A percentile compares a stretch with the other conserved stretches of the same genome.
Conservation (phyloP, 305 asterid species). For the Coffea humblotiana region DNA sequence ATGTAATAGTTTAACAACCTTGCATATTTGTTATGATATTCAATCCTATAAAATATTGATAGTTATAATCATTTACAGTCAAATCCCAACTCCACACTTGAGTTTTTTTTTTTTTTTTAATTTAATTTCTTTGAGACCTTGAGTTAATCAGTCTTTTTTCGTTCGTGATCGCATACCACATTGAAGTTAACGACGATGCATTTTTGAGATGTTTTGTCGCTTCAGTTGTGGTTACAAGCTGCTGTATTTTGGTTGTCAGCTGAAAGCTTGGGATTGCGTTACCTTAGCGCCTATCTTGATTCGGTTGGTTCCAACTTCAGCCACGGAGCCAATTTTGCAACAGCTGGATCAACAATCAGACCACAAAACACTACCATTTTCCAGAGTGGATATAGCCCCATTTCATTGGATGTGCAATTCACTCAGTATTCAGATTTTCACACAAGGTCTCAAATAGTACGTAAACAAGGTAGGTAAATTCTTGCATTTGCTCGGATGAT, state of each 20-base stretch:
- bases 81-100: too few species aligned
- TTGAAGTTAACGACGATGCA: not conserved
- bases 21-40: too few species aligned
- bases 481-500: too few species aligned
- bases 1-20: too few species aligned
- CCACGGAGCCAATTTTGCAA: constrained; percentile 80
- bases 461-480: constrained; percentile 38
- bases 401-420: constrained; percentile 59
- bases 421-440: constrained; percentile 51
- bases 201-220: not conserved
- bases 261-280: constrained; percentile 49
- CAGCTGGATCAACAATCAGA: constrained; percentile 79
- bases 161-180: not conserved
- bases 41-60: too few species aligned
- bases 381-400: constrained; percentile 72
- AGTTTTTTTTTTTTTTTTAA: too few species aligned
- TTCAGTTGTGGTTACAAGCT: not conserved
- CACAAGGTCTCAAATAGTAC: constrained; percentile 47
- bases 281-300: constrained; percentile 65
- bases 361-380: constrained; percentile 63
- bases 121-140: too few species aligned
- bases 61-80: too few species aligned
- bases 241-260: constrained; percentile 35
- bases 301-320: constrained; percentile 70
- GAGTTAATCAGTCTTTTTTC: too few species aligned